phyloP scores from a whole-genome alignment of 768 basidiomycete genomes.

The Mycena metata region DNA sequence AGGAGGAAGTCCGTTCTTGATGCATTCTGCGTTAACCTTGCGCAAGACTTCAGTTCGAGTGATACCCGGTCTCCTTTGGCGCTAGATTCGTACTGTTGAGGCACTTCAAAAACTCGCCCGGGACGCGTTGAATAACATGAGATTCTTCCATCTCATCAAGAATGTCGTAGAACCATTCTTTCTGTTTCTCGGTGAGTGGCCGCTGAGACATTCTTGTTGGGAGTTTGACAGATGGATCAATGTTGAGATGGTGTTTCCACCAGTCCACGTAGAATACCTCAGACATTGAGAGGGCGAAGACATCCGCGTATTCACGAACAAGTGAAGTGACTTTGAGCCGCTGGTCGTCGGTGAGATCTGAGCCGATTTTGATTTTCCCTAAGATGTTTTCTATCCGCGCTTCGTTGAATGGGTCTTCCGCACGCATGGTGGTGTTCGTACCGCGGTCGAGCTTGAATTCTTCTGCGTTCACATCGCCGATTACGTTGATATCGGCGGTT shows the following conservation, averaged over 20 bases:
- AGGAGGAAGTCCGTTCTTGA: background rate
- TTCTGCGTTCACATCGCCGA: slow-evolving; percentile 1
- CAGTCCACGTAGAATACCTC: slow-evolving; percentile 28
- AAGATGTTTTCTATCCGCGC: slow-evolving; percentile 38
- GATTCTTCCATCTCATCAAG: background rate
- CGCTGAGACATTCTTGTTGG: background rate
- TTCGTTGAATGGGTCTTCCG: slow-evolving; percentile 39
- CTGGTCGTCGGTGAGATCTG: slow-evolving; percentile 37
- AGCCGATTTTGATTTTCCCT: slow-evolving; percentile 34
- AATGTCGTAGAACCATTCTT: background rate
- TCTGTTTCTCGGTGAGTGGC: background rate
- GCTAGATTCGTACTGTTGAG: background rate
- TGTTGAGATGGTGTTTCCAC: slow-evolving; percentile 20
- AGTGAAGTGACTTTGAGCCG: background rate
- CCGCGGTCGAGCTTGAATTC: slow-evolving; percentile 24
- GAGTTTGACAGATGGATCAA: background rate
- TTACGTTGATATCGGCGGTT: background rate
- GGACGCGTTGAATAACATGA: background rate
- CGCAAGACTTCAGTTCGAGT: background rate
- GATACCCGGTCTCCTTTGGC: background rate
- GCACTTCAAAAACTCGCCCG: background rate
- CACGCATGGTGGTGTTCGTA: slow-evolving; percentile 13
- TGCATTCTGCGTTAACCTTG: too few species aligned
- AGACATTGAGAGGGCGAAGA: slow-evolving; percentile 31
- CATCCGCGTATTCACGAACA: slow-evolving; percentile 32